Evolutionary conservation across 2,329 filamentous ascomycete species (phyloP), one percentile per base, ranked within the genome.

Genomic region (Elsinoe fawcettii): DNA sequence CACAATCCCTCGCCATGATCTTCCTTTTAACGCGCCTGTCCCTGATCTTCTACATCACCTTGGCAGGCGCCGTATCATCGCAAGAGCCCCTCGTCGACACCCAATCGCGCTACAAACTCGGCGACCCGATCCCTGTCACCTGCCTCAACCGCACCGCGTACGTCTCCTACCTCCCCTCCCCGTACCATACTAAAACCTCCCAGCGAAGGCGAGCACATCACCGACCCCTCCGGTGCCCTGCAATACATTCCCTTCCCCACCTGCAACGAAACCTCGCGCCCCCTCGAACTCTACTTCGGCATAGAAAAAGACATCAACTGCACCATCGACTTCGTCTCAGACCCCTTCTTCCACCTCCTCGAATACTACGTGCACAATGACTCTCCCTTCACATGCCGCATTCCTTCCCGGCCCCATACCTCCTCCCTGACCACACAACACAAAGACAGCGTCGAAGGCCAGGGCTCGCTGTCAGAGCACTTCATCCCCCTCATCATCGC

Each of bases 331-430:
- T 80, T 88, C 73, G 79, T 92, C 65, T 79, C 81, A 66, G 88
- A 92, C 69, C 81, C 86, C 39, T 86, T 91, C 78, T 93, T 90
- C 78, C 88, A 93, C 73, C 81, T 92, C 54, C 85, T 92, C 75
- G 88, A 97, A 75, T 97, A 96, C 80, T 97, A 97, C 79, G 86
- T 97, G 71, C 93, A 97, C 79, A 90, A 87, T 75, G 93, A 99
- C 73, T 91, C 90, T 16, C 93, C 93, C 8, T 79, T 97, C 51
- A 85, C 90, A 56, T 99, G 93, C 73, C 91, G 93, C 55, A 82
- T 97, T 12, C 90, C 92, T 25, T 83, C 89, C 0, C 84, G 86
- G 6, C 92, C 92, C 0, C 73, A 82, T 1, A 68, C 73, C 1
- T 68, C 72, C 8, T 66, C 67, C 18, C 70, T 72, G 39, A 22